A percentile compares a stretch with the other conserved stretches of the same genome.
Evolutionary conservation across 305 asterid genomes (phyloP).

Genomic region (Fraxinus xanthoxyloides): DNA sequence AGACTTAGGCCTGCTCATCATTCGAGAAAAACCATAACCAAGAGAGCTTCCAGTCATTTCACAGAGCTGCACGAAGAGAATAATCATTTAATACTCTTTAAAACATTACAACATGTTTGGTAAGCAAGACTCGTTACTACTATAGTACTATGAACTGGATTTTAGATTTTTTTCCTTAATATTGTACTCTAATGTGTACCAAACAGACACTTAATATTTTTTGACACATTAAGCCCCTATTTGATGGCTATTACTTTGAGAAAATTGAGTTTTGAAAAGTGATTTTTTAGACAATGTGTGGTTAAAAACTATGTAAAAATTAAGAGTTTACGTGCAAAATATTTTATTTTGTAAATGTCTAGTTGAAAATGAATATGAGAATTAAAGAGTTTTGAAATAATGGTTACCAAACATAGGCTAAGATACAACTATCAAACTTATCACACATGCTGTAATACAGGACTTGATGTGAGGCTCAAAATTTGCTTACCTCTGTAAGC

Average conservation of each 20-base stretch:
- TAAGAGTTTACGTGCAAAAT: too few species aligned
- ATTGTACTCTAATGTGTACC: not conserved
- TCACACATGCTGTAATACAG: not conserved
- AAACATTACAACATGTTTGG: not conserved
- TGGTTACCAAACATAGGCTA: too few species aligned
- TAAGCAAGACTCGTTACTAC: not conserved
- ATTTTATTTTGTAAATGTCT: too few species aligned
- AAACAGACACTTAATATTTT: not conserved
- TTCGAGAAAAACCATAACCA: slow-evolving; percentile 79
- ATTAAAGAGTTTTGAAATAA: too few species aligned
- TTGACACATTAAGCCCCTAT: not conserved
- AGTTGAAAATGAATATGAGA: too few species aligned
- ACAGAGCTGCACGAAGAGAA: slow-evolving; percentile 56
- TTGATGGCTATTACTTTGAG: too few species aligned
- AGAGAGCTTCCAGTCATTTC: slow-evolving; percentile 89
- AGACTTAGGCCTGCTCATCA: slow-evolving; percentile 60
- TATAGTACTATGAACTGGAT: not conserved
- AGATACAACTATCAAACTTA: not conserved
- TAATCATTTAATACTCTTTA: not conserved
- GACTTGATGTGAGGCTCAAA: not conserved
- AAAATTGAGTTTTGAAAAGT: too few species aligned
- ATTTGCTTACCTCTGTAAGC: slow-evolving; percentile 79
- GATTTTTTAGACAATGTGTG: too few species aligned
- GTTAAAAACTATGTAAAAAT: too few species aligned
- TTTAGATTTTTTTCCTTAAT: not conserved